These are phyloP conservation scores for Neurospora cerealis DNA, from an alignment of 495 filamentous ascomycete species.

Conservation along the genomic window DNA sequence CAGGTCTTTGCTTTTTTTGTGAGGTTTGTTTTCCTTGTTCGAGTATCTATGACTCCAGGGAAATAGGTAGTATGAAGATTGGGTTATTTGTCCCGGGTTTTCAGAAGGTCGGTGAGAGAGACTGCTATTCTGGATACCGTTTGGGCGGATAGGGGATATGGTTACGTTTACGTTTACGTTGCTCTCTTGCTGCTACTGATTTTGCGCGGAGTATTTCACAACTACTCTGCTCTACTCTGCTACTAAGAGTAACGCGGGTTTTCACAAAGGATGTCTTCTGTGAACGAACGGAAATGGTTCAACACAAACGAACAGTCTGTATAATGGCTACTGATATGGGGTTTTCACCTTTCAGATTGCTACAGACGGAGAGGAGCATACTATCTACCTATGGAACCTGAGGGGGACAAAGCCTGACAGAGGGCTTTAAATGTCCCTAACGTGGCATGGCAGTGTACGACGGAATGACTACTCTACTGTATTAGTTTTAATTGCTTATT, in stretches of 20 bases:
- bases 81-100: not conserved
- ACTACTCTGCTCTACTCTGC: not conserved
- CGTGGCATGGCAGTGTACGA: not conserved
- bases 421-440: too few relatives aligned
- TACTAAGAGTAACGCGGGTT: not conserved
- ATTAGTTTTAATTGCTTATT: not conserved
- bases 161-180: not conserved
- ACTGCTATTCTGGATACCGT: not conserved
- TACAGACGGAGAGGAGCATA: not conserved
- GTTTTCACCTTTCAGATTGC: not conserved
- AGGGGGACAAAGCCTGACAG: too few relatives aligned
- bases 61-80: not conserved
- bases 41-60: not conserved
- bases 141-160: not conserved
- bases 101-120: not conserved
- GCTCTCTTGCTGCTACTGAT: not conserved
- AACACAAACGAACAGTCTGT: not conserved
- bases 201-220: not conserved
- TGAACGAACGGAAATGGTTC: not conserved
- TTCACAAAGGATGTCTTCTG: not conserved
- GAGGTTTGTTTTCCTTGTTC: not conserved
- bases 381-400: too few relatives aligned
- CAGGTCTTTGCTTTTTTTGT: not conserved
- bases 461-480: not conserved
- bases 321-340: not conserved